Evolutionary conservation across 148 eudicot species (phyloP), one percentile per base, ranked within the genome.

Genomic region (Talinum fruticosum): DNA sequence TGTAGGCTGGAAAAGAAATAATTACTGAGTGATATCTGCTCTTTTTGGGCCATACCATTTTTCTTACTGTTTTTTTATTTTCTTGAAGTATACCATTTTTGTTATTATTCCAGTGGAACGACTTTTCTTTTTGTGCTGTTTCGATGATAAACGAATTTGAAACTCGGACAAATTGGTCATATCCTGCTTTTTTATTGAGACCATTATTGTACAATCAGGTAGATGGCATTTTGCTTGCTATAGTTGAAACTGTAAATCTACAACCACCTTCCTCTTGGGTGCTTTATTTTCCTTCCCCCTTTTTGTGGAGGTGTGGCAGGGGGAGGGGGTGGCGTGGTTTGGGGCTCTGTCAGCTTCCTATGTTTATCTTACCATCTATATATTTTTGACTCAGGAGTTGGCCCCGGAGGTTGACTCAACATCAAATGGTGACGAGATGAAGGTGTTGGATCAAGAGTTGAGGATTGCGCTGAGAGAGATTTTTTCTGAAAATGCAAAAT

Each of bases 381-480:
- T 59, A 18, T 62, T 59, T 69, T 89, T 90, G 98, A 89, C 81
- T 62, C 87, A 89, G 73, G 75, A 66, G 28, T 69, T 89, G 29
- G 84, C 78, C 30, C 76, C 73, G n/a, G 87, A 80, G 24, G 79
- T 37, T 53, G 71, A 44, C 44, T 47, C 73, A 41, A 32, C 72
- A 72, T n/a, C 79, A 18, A 57, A 14, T 65, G 59, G 72, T 15
- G 82, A 85, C 3, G 81, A 85, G 23, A 30, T 66, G 18, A 82
- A 76, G 78, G 74, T 68, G 15, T 29, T 82, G 66, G 84, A 87
- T 75, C 80, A 74, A 62, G 92, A 88, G 68, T 76, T 94, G 83
- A 86, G 88, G 86, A 82, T 86, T 57, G 77, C 88, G 72, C 75
- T 90, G 66, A 80, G 84, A 84, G 88, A 89, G 6, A 80, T 90